These are phyloP conservation scores for Discostella pseudostelligera DNA, from an alignment of 108 stramenopile species.

Conservation along the genomic window DNA sequence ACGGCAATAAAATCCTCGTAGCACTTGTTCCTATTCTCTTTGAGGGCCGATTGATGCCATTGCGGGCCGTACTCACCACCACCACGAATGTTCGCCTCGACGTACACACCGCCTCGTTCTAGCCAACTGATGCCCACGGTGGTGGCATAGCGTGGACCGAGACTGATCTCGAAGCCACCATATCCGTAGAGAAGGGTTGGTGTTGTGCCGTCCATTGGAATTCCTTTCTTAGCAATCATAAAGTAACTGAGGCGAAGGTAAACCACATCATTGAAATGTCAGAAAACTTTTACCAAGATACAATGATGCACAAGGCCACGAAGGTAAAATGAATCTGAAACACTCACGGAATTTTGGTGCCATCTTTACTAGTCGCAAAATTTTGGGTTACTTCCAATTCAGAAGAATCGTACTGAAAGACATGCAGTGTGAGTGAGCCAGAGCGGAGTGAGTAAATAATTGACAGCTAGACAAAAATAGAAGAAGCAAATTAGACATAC, in stretches of 20 bases:
- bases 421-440: not conserved
- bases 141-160: conserved; percentile 86
- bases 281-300: not conserved
- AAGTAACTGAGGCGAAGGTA: conserved; percentile 16
- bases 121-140: conserved; percentile 83
- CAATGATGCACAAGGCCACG: not conserved
- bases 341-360: conserved; percentile 73
- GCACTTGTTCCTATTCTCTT: conserved; percentile 83
- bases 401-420: conserved; percentile 53
- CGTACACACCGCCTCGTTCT: conserved; percentile 90
- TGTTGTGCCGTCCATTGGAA: conserved; percentile 38
- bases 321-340: not conserved
- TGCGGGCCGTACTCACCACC: conserved; percentile 91
- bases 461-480: not conserved
- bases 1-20: conserved; percentile 97
- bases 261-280: not conserved
- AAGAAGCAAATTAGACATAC: not conserved
- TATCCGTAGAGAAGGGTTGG: conserved; percentile 77
- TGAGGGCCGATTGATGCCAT: conserved; percentile 87
- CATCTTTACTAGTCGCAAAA: conserved; percentile 78
- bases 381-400: conserved; percentile 63
- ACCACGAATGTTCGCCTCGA: conserved; percentile 96
- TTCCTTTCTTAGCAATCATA: conserved; percentile 43
- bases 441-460: not conserved
- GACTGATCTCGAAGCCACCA: conserved; percentile 95